A percentile compares a stretch with the other conserved stretches of the same genome.
These are phyloP conservation scores for Fusarium austroafricanum DNA, from an alignment of 2,329 filamentous ascomycete species.

Conservation along the genomic window DNA sequence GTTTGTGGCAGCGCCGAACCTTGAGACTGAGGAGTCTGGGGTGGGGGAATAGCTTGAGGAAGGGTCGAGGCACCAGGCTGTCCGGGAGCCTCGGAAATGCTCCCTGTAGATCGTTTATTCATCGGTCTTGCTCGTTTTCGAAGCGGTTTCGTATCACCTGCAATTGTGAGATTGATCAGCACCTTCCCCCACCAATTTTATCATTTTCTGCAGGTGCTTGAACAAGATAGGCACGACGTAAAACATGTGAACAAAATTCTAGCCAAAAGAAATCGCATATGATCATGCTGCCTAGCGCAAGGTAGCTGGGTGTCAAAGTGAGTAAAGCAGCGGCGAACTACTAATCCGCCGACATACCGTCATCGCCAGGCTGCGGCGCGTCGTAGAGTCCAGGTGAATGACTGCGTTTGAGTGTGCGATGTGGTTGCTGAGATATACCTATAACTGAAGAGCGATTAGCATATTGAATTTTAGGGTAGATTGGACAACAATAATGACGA, in stretches of 20 bases:
- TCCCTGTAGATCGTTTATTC: slow-evolving; percentile 66
- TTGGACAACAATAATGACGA: not conserved
- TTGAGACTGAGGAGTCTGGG: slow-evolving; percentile 67
- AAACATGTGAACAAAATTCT: slow-evolving; percentile 45
- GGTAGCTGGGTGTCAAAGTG: slow-evolving; percentile 42
- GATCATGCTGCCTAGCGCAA: slow-evolving; percentile 30
- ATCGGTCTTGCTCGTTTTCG: slow-evolving; percentile 71
- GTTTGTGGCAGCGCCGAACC: slow-evolving; percentile 60
- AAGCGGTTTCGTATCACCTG: slow-evolving; percentile 62
- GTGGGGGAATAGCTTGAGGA: slow-evolving; percentile 57
- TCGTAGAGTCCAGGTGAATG: slow-evolving; percentile 77
- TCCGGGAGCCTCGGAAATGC: slow-evolving; percentile 67
- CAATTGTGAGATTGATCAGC: slow-evolving; percentile 48
- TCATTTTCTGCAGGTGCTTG: not conserved
- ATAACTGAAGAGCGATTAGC: slow-evolving; percentile 43
- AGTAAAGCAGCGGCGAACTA: slow-evolving; percentile 52
- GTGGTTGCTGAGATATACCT: slow-evolving; percentile 64
- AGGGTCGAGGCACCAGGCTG: slow-evolving; percentile 61
- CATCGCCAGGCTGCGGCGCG: slow-evolving; percentile 67
- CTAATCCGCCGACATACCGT: slow-evolving; percentile 72
- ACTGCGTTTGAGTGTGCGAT: slow-evolving; percentile 82
- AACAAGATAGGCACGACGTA: slow-evolving; percentile 45
- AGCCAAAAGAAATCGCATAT: slow-evolving; percentile 29
- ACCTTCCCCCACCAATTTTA: not conserved
- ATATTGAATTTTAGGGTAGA: slow-evolving; percentile 26